Evolutionary conservation across 495 filamentous ascomycete genomes (phyloP), one percentile per base, ranked within the genome.

Genomic region (Aspergillus taichungensis): DNA sequence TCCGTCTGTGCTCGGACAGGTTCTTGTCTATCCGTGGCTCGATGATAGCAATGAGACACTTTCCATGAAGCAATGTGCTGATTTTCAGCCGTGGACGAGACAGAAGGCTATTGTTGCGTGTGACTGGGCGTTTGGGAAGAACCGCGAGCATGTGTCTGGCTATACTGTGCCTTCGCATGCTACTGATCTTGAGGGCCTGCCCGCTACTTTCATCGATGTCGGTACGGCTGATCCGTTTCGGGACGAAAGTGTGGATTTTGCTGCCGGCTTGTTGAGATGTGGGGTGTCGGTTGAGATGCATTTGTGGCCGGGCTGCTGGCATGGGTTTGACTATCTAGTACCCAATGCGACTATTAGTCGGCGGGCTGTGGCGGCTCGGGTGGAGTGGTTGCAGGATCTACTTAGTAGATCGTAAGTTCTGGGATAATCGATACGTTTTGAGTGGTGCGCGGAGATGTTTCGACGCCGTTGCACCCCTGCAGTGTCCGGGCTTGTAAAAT

Each of bases 261-360:
- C 64, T 11, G 47, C 47, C 7, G 47, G 28, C 34, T 42, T 77
- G 31, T 63, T 60, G 44, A 51, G 34, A 40, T 52, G 49, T 13
- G 68, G 64, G 18, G 65, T 70, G 3, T 48, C 59, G 3, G 63
- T 69, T 1, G 74, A 79, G 49, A 55, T 78, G 14, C 72, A 76
- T 53, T 53, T 78, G 29, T 78, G 71, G 54, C 60, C 67, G 0
- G 76, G 75, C 0, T 59, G 64, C 8, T 68, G 62, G 31, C 74
- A 77, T 57, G 68, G 56, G 0, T 77, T 69, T 49, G 71, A 75
- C 50, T 7, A 56, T 37, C 34, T 58, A 27, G 45, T 42, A 30
- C 51, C 50, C 1, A 40, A 34, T 39, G 47, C 45, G n/a, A 30
- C 14, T 24, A 30, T 47, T 13, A 47, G 45, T 30, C 30, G 37